These are phyloP conservation scores for Phytophthora fragariae DNA, from an alignment of 352 stramenopile genomes.

Conservation along the genomic window DNA sequence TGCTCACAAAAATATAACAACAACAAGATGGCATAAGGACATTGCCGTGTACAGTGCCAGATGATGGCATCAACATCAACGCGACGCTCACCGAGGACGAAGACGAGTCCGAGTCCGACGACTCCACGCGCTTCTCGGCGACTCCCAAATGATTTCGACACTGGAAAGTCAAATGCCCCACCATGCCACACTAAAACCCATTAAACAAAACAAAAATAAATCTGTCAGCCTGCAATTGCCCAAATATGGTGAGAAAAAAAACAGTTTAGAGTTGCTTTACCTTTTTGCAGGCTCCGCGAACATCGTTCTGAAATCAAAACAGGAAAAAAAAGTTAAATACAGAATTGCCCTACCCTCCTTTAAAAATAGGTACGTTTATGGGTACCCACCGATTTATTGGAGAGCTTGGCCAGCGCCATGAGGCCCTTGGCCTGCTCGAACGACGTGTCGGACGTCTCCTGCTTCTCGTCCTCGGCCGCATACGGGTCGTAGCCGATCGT, in stretches of 20 bases:
- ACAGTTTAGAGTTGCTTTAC: conserved; percentile 23
- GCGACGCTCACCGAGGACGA: conserved; percentile 46
- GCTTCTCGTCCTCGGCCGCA: conserved; percentile 71
- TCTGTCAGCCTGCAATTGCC: background rate
- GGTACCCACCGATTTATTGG: conserved; percentile 89
- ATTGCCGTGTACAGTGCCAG: background rate
- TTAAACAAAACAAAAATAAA: conserved; percentile 6
- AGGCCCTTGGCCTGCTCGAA: conserved; percentile 93
- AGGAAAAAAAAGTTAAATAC: conserved; percentile 8
- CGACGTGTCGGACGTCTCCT: conserved; percentile 70
- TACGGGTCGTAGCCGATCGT: conserved; percentile 98
- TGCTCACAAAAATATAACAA: conserved; percentile 13
- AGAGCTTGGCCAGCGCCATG: conserved; percentile 95
- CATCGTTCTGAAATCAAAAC: conserved; percentile 56
- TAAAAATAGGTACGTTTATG: conserved; percentile 7
- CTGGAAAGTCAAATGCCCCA: conserved; percentile 93
- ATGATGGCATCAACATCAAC: conserved; percentile 14
- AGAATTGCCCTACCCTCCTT: conserved; percentile 5
- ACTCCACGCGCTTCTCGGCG: conserved; percentile 45
- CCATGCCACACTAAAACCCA: conserved; percentile 77
- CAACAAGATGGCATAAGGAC: conserved; percentile 2
- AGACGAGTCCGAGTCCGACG: conserved; percentile 41
- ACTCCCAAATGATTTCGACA: conserved; percentile 83
- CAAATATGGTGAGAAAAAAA: background rate
- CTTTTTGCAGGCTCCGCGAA: conserved; percentile 88